Evolutionary conservation across 345 rosid species (phyloP).

Genomic region (Laguncularia racemosa): DNA sequence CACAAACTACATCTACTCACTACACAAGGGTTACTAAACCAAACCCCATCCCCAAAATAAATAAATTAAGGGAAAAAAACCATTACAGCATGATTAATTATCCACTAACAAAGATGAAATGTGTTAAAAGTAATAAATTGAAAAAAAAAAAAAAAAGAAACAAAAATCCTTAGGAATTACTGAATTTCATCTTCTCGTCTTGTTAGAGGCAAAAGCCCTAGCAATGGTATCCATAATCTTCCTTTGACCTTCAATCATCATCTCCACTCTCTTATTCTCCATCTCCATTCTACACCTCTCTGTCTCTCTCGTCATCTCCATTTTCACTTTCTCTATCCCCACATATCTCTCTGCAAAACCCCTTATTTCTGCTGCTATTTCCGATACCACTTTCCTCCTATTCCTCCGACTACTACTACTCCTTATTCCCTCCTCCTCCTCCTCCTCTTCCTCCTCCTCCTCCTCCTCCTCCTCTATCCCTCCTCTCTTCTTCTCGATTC

Average conservation of each 20-base stretch:
- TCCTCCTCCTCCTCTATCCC: conserved; percentile 20
- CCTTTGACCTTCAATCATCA: conserved; percentile 50
- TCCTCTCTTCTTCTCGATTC: conserved; percentile 1
- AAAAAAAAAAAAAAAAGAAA: background rate
- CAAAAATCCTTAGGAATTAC: background rate
- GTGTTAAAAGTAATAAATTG: background rate
- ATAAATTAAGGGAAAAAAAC: no score
- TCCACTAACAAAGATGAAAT: no score
- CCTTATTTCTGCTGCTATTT: conserved; percentile 50
- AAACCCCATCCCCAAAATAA: no score
- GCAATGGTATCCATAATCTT: conserved; percentile 45
- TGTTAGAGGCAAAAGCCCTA: conserved; percentile 15
- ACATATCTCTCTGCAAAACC: conserved; percentile 47
- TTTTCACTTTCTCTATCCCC: conserved; percentile 59
- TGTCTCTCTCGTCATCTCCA: conserved; percentile 55
- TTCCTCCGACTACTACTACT: conserved; percentile 7
- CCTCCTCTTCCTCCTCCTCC: conserved; percentile 11
- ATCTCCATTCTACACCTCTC: conserved; percentile 52
- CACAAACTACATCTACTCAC: no score
- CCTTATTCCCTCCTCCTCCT: conserved; percentile 4
- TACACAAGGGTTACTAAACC: no score
- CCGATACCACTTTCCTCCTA: conserved; percentile 21
- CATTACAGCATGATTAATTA: no score
- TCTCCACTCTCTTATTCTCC: conserved; percentile 51
- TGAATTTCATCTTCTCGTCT: conserved; percentile 8